phyloP scores from a whole-genome alignment of 2,329 filamentous ascomycete species.

The Fusarium haematococcum region DNA sequence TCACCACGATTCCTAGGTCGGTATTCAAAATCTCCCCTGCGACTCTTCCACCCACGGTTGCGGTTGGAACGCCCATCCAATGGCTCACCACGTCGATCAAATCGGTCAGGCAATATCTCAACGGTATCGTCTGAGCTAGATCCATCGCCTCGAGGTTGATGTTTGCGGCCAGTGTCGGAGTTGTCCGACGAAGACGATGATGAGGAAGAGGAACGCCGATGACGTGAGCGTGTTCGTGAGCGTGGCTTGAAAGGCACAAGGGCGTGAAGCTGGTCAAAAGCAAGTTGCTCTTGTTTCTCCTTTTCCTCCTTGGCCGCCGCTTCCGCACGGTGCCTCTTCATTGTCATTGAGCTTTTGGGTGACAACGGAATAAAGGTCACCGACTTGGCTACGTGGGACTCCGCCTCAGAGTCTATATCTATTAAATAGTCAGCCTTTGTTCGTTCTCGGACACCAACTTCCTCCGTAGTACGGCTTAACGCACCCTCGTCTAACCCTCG shows the following conservation, averaged over 20 bases:
- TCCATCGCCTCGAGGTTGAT: slow-evolving; percentile 28
- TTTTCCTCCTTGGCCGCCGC: slow-evolving; percentile 41
- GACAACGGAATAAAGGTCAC: slow-evolving; percentile 63
- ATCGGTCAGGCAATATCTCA: slow-evolving; percentile 61
- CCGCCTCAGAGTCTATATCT: slow-evolving; percentile 48
- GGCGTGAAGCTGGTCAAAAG: slow-evolving; percentile 32
- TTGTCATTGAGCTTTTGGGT: slow-evolving; percentile 60
- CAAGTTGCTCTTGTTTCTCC: slow-evolving; percentile 28
- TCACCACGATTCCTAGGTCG: slow-evolving; percentile 47
- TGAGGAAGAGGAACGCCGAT: slow-evolving; percentile 41
- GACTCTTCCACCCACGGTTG: slow-evolving; percentile 48
- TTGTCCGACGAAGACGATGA: slow-evolving; percentile 53
- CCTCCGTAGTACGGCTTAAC: slow-evolving; percentile 47
- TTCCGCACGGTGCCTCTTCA: slow-evolving; percentile 54
- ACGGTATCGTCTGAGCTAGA: slow-evolving; percentile 51
- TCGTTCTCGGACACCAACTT: slow-evolving; percentile 6
- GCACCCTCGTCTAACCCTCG: slow-evolving; percentile 53
- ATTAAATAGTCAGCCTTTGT: slow-evolving; percentile 35
- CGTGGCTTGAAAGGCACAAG: slow-evolving; percentile 29
- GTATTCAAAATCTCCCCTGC: slow-evolving; percentile 58
- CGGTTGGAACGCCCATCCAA: slow-evolving; percentile 45
- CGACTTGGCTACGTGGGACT: slow-evolving; percentile 49
- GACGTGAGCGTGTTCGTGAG: slow-evolving; percentile 8
- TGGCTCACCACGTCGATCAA: slow-evolving; percentile 58
- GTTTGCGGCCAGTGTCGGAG: slow-evolving; percentile 38